Percentiles rank a stretch among this genome's conserved stretches.
Evolutionary conservation across 306 rosid genomes (phyloP).

Genomic region (Vicia villosa): DNA sequence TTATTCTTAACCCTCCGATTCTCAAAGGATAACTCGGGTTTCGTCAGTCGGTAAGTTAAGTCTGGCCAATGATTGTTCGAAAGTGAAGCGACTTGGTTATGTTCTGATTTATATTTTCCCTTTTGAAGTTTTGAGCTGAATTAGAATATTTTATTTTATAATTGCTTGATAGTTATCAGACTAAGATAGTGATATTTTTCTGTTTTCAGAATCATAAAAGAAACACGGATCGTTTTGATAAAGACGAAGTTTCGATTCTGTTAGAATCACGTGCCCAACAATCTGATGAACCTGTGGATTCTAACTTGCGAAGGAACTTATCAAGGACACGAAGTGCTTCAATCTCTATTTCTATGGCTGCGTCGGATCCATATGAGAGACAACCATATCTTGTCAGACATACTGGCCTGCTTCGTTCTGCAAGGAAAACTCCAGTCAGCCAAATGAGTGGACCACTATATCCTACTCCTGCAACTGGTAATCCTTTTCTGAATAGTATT

Average conservation of each 20-base stretch:
- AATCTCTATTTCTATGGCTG: too few species aligned
- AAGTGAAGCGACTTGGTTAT: background rate
- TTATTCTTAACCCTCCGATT: too few species aligned
- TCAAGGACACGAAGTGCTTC: too few species aligned
- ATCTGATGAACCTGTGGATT: conserved; percentile 42
- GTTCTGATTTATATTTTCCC: background rate
- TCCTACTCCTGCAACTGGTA: background rate
- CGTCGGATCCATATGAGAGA: too few species aligned
- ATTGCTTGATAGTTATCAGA: background rate
- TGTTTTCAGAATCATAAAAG: background rate
- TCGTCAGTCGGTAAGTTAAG: background rate
- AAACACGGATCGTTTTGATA: conserved; percentile 27
- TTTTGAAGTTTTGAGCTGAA: conserved; percentile 10
- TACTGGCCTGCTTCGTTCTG: too few species aligned
- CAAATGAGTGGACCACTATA: too few species aligned
- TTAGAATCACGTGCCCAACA: conserved; percentile 40
- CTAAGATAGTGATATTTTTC: background rate
- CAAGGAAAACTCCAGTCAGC: too few species aligned
- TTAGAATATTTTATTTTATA: background rate
- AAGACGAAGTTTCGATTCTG: conserved; percentile 62
- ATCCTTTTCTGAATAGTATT: background rate
- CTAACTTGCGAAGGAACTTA: conserved; percentile 43
- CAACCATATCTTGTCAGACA: too few species aligned
- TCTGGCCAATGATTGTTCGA: background rate
- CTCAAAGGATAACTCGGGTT: too few species aligned